Conservation (phyloP, 1,284 basidiomycete species). For the Moesziomyces sp. region DNA sequence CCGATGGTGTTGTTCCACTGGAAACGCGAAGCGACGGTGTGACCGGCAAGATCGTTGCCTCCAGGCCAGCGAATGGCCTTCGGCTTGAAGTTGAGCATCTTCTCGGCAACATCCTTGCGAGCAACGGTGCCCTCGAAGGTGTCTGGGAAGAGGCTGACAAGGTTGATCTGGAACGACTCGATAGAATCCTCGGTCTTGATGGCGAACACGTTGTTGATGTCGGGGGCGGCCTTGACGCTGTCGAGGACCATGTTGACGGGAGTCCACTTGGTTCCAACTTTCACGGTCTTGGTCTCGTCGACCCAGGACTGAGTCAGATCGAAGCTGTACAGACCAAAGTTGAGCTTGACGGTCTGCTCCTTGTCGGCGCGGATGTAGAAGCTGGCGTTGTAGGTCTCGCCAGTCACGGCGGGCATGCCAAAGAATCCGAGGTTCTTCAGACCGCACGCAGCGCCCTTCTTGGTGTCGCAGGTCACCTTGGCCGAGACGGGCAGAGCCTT, state of each 20-base stretch:
- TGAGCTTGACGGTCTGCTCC: slow-evolving; percentile 13
- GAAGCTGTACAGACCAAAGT: slow-evolving; percentile 28
- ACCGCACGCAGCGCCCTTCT: slow-evolving; percentile 24
- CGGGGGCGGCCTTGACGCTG: slow-evolving; percentile 6
- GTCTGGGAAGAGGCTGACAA: slow-evolving; percentile 50
- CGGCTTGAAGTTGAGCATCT: slow-evolving; percentile 74
- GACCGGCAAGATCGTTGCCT: slow-evolving; percentile 72
- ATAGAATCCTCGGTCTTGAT: slow-evolving; percentile 23
- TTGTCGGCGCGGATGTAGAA: slow-evolving; percentile 50
- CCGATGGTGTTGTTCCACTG: slow-evolving; percentile 77
- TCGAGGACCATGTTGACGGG: slow-evolving; percentile 16
- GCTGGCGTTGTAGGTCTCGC: slow-evolving; percentile 41
- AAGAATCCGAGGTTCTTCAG: slow-evolving; percentile 54
- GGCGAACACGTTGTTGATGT: slow-evolving; percentile 53
- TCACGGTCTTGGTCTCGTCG: neutral
- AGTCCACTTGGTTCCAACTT: slow-evolving; percentile 36
- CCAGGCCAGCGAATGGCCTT: slow-evolving; percentile 78
- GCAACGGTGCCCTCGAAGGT: slow-evolving; percentile 43
- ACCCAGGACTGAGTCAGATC: slow-evolving; percentile 16
- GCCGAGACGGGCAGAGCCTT: slow-evolving; percentile 49
- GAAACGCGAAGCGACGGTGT: slow-evolving; percentile 73
- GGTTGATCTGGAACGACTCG: slow-evolving; percentile 44
- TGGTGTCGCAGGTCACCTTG: slow-evolving; percentile 29
- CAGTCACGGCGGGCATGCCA: slow-evolving; percentile 43
- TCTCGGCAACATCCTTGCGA: slow-evolving; percentile 74